Evolutionary conservation across 768 basidiomycete species (phyloP).

Genomic region (Boletus sensibilis): DNA sequence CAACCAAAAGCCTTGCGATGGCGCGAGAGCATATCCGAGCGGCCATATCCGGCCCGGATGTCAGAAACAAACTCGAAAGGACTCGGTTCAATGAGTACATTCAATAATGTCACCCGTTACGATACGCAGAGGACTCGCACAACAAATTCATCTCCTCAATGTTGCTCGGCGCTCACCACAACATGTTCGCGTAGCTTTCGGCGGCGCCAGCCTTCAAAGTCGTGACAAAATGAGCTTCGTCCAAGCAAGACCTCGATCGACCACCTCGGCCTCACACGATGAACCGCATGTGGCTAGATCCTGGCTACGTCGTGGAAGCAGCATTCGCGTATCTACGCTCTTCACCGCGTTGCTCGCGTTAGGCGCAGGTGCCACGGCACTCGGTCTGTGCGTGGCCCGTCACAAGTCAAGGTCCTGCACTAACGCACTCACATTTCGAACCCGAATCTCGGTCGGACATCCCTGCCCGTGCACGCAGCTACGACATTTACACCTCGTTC

Average conservation of each 20-base stretch:
- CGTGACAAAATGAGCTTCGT: not conserved
- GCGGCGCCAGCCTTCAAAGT: not conserved
- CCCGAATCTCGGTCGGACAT: not conserved
- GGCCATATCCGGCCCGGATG: not conserved
- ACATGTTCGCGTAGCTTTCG: not conserved
- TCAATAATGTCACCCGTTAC: conserved; percentile 6
- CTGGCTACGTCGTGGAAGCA: conserved; percentile 14
- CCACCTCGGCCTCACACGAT: conserved; percentile 8
- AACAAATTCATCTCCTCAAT: not conserved
- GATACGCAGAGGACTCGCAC: conserved; percentile 2
- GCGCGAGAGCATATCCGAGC: not conserved
- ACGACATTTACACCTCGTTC: conserved; percentile 54
- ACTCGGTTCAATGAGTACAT: not conserved
- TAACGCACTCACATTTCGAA: not conserved
- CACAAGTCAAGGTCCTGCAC: not conserved
- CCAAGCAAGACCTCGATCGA: conserved; percentile 9
- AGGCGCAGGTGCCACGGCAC: conserved; percentile 41
- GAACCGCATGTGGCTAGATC: not conserved
- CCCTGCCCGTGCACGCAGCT: conserved; percentile 34
- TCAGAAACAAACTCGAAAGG: not conserved
- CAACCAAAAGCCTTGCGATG: not conserved
- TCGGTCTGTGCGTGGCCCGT: conserved; percentile 40
- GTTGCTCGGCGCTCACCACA: not conserved
- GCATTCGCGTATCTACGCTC: conserved; percentile 39
- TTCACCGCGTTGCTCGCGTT: conserved; percentile 38